phyloP scores from a whole-genome alignment of 805 yeast species.

The Lipomyces oligophaga region DNA sequence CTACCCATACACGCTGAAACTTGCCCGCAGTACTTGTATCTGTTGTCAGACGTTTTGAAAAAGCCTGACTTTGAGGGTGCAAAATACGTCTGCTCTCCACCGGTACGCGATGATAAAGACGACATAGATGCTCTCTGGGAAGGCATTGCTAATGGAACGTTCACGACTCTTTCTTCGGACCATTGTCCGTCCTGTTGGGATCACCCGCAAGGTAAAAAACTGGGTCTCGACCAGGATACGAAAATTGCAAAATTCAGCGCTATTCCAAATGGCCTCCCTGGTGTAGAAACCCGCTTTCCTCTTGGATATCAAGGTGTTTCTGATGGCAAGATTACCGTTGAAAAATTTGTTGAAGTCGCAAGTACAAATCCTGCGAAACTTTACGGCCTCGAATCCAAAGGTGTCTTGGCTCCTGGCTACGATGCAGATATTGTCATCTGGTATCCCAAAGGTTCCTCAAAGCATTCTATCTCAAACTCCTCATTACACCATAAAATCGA shows the following conservation, averaged over 20 bases:
- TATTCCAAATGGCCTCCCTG: slow-evolving; percentile 50
- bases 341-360: slow-evolving; percentile 46
- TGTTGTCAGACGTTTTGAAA: slow-evolving; percentile 42
- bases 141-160: slow-evolving; percentile 46
- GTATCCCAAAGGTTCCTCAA: slow-evolving; percentile 42
- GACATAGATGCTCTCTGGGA: slow-evolving; percentile 48
- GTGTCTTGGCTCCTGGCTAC: slow-evolving; percentile 45
- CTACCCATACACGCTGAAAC: slow-evolving; percentile 49
- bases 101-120: slow-evolving; percentile 42
- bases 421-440: slow-evolving; percentile 51
- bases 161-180: slow-evolving; percentile 46
- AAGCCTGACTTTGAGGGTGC: slow-evolving; percentile 46
- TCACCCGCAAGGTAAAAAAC: slow-evolving; percentile 43
- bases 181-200: slow-evolving; percentile 48
- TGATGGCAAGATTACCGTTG: slow-evolving; percentile 42
- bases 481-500: slow-evolving; percentile 31
- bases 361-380: slow-evolving; percentile 47
- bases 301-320: slow-evolving; percentile 45
- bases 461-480: slow-evolving; percentile 36
- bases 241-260: slow-evolving; percentile 44
- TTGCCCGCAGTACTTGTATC: slow-evolving; percentile 49
- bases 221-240: slow-evolving; percentile 37
- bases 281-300: slow-evolving; percentile 48
- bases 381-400: slow-evolving; percentile 45
- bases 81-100: slow-evolving; percentile 51